Percentiles rank a stretch among this genome's conserved stretches.
Conservation (phyloP, 257 asterid genomes). For the Solanum bulbocastanum region DNA sequence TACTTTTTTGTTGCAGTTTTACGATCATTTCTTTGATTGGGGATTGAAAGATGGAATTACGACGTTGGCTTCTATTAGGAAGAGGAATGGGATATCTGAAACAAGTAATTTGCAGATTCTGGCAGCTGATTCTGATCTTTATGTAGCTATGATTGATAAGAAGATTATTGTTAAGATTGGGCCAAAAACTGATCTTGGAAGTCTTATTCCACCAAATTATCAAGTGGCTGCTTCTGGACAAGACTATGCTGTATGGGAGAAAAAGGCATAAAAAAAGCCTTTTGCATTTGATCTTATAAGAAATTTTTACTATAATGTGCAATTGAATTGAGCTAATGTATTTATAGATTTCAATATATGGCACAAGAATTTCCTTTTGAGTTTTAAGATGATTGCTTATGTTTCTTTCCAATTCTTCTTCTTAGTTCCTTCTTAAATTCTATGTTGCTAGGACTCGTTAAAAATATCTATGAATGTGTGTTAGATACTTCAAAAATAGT, state of each 20-base stretch:
- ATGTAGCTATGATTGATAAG: conserved; percentile 56
- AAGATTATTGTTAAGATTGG: conserved; percentile 63
- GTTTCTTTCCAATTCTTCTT: background rate
- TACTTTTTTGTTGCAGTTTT: conserved; percentile 33
- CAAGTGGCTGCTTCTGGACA: conserved; percentile 39
- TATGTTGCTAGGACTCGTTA: fast-evolving
- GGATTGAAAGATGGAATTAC: conserved; percentile 54
- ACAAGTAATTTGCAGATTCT: conserved; percentile 55
- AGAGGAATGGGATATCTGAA: conserved; percentile 39
- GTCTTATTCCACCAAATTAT: conserved; percentile 44
- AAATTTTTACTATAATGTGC: background rate
- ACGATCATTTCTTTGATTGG: conserved; percentile 75
- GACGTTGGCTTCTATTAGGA: conserved; percentile 29
- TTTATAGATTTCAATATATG: background rate
- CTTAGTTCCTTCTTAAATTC: background rate
- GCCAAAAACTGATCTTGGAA: conserved; percentile 46
- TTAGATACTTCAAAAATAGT: too few relatives aligned
- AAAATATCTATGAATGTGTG: too few relatives aligned
- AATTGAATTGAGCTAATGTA: background rate
- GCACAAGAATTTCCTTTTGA: background rate
- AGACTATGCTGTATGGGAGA: conserved; percentile 66
- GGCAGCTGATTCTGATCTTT: conserved; percentile 63
- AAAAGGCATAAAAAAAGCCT: background rate
- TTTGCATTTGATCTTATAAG: background rate
- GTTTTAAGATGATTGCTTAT: background rate